Base-by-base conservation (phyloP, 768 basidiomycete species). In the Tricholoma flavovirens region DNA sequence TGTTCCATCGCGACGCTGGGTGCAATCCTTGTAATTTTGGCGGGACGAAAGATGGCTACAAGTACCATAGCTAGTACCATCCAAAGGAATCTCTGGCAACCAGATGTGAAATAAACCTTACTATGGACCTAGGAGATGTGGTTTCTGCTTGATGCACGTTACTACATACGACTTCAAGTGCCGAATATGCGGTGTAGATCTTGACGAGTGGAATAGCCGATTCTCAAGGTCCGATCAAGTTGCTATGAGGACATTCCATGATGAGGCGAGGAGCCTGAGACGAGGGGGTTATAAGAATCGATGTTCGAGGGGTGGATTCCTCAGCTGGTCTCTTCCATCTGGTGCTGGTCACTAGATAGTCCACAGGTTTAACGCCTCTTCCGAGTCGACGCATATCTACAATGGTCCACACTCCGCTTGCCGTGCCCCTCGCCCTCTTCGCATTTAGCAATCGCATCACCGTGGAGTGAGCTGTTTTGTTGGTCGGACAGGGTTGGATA, bases 251-350 rank as follows among this genome's bases (percentile, higher is more conserved):
- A 8, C 4, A 32, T 32, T 32, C 30, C 30, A 2, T 32, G 30
- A 32, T 32, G 30, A 32, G 6, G 9, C 30, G 24, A 26, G 24
- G 24, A 5, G 2, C n/a, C n/a, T n/a, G n/a, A 32, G 6, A 32
- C 30, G 24, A 26, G 24, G 24, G 24, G 2, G 24, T 26, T 51
- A 53, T 53, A 53, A 53, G 38, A 43, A 53, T 30, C 10, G 21
- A 30, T 22, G 24, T 19, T 30, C 22, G 10, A 15, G 40, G 14
- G 15, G 6, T 51, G 30, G 43, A 42, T 60, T 66, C 66, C 56
- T 57, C 68, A 73, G 72, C 72, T 71, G 71, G 70, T 69, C 72
- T 73, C 71, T 64, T 60, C 56, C 59, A 57, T 60, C 62, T 64
- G 59, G 72, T 71, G 72, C 72, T 61, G 72, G 72, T 69, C 72